phyloP scores from a whole-genome alignment of 1,284 basidiomycete genomes.

The Cryptococcus hybrid region DNA sequence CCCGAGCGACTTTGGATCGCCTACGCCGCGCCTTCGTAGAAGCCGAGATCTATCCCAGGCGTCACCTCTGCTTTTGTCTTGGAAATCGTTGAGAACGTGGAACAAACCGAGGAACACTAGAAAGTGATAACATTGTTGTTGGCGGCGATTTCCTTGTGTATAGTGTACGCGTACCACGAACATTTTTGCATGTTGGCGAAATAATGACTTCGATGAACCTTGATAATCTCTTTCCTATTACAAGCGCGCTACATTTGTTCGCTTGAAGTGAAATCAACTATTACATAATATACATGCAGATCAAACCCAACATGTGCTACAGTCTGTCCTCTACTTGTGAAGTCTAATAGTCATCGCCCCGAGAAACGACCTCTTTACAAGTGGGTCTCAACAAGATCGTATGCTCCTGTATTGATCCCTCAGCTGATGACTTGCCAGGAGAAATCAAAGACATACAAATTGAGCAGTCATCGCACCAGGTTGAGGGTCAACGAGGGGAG shows the following conservation, averaged over 20 bases:
- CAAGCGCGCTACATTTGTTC: too few species aligned
- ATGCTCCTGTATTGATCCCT: slow-evolving; percentile 64
- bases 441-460: slow-evolving; percentile 57
- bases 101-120: slow-evolving; percentile 47
- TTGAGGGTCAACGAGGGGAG: slow-evolving; percentile 76
- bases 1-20: slow-evolving; percentile 74
- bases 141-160: too few species aligned
- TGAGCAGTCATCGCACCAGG: slow-evolving; percentile 85
- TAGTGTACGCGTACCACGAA: too few species aligned
- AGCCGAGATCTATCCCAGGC: slow-evolving; percentile 69
- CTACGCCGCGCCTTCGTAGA: slow-evolving; percentile 87
- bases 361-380: slow-evolving; percentile 90
- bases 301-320: not conserved
- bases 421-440: slow-evolving; percentile 34
- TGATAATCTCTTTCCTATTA: too few species aligned
- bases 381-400: slow-evolving; percentile 88
- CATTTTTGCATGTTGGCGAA: too few species aligned
- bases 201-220: too few species aligned
- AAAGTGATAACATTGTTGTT: not conserved
- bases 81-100: slow-evolving; percentile 55
- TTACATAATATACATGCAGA: not conserved
- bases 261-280: too few species aligned
- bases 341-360: slow-evolving; percentile 82
- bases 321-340: not conserved
- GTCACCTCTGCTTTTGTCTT: slow-evolving; percentile 53